Base-by-base conservation (phyloP, 1,284 basidiomycete species). In the Peniophora sp. region DNA sequence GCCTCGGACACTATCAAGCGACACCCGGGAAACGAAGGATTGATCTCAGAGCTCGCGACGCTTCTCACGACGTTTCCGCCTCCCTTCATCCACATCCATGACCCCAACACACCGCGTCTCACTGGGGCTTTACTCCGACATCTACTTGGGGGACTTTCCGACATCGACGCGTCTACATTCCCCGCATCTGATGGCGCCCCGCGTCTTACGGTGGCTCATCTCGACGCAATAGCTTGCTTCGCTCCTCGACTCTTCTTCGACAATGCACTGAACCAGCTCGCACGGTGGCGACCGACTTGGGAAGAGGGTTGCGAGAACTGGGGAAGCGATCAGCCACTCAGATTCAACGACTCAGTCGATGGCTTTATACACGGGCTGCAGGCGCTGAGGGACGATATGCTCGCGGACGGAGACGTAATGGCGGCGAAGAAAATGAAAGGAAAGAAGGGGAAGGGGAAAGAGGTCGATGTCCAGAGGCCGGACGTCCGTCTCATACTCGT, bases 51-150 rank as follows among this genome's bases (percentile, higher is more conserved):
- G 43, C 58, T 85, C 41, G 64, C 66, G 2, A 65, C 70, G 2
- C 72, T 87, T 10, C 64, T 84, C 10, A 70, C 73, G 3, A 64
- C 69, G 2, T 68, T 66, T 50, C 73, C 83, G 2, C 83, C 85
- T 2, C 72, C 81, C 0, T 90, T 90, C 63, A 74, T 90, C 53
- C 85, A 83, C 63, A 62, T 91, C 27, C 79, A 84, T 55, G 85
- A 90, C 64, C 72, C 79, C 41, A 71, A 69, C 57, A 77, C 75
- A 20, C 69, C 68, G 9, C 72, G 69, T 36, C 64, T 76, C 20
- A 78, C 79, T 0, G 57, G 69, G 12, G 62, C 62, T 2, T 69
- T 75, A 14, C 53, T 85, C 39, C 59, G 68, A 24, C 56, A 67
- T 17, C 55, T 75, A 9, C 64, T 79, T 39, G 60, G 61, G 1